Evolutionary conservation across 2,329 filamentous ascomycete genomes (phyloP), one percentile per base, ranked within the genome.

Genomic region (Grosmannia huntii): DNA sequence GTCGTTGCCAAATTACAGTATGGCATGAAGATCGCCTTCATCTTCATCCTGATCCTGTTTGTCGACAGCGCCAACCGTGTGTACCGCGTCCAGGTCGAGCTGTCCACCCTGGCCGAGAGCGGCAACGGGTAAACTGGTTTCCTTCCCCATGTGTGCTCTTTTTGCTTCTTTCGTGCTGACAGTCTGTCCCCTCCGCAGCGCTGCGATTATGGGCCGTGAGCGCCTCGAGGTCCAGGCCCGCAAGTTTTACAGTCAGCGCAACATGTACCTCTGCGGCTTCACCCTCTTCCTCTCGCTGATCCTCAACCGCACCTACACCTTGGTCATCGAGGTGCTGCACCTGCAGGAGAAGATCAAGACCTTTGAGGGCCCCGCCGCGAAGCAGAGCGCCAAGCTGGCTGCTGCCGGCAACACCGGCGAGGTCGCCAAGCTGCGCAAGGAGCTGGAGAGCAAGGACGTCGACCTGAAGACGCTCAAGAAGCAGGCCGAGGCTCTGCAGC

Each of bases 261-360:
- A 99, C 84, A 99, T 99, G 94, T 99, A 99, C 77, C 90, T 99
- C 62, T 97, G 94, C 74, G 94, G 94, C 67, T 99, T 99, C 80
- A 99, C 94, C 5, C 86, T 99, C 63, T 97, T 99, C 84, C 86
- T 99, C 62, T 97, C 92, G 57, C 81, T 99, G 64, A 99, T 99
- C 74, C 89, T 95, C 71, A 97, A 99, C 85, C 92, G 94, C 70
- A 99, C 94, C 69, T 99, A 97, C 78, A 88, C 86, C 69, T 92
- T 97, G 89, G 96, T 96, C 68, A 82, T 96, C 64, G 91, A 96
- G 66, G 84, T 88, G 56, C 87, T 96, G 68, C 78, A 89, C 62
- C 86, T 99, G 57, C 92, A 99, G 78, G 90, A 96, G 75, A 89
- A 89, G 76, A 76, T 96, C 70, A 91, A 90, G 80, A 76, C 82